Evolutionary conservation across 169 alveolate species (phyloP).

Genomic region (Cryptosporidium bovis): DNA sequence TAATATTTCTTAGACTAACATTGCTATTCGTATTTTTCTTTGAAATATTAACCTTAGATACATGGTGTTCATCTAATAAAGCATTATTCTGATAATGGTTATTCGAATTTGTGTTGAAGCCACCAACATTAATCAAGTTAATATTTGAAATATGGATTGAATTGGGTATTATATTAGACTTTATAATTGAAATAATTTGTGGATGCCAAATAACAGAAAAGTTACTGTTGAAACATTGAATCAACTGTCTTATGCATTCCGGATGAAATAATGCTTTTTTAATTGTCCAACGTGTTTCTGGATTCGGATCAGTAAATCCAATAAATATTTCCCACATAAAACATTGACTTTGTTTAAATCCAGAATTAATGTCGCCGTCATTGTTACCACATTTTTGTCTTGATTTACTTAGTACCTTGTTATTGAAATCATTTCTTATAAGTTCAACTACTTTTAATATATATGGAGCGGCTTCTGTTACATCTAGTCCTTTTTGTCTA

Average conservation of each 20-base stretch:
- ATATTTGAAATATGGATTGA: background rate
- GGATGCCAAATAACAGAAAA: slow-evolving; percentile 62
- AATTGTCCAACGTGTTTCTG: slow-evolving; percentile 80
- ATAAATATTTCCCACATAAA: slow-evolving; percentile 84
- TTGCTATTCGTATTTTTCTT: too few relatives aligned
- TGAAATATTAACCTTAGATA: too few relatives aligned
- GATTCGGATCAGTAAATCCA: slow-evolving; percentile 85
- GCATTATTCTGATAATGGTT: too few relatives aligned
- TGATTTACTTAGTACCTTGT: slow-evolving; percentile 75
- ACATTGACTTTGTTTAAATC: slow-evolving; percentile 50
- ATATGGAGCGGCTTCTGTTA: slow-evolving; percentile 83
- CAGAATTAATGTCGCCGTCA: background rate
- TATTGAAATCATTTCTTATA: slow-evolving; percentile 81
- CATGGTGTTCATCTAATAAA: too few relatives aligned
- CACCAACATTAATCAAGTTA: too few relatives aligned
- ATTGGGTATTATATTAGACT: slow-evolving; percentile 58
- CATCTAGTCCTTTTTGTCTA: slow-evolving; percentile 84
- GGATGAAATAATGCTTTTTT: slow-evolving; percentile 82
- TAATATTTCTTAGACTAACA: too few relatives aligned
- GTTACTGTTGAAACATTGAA: slow-evolving; percentile 40
- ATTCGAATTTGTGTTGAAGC: too few relatives aligned
- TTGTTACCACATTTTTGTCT: slow-evolving; percentile 33
- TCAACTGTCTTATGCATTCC: slow-evolving; percentile 62
- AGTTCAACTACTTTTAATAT: slow-evolving; percentile 80
- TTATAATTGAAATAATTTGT: slow-evolving; percentile 57